Conservation (phyloP, 2,329 filamentous ascomycete species). For the Sclerotinia trifoliorum region DNA sequence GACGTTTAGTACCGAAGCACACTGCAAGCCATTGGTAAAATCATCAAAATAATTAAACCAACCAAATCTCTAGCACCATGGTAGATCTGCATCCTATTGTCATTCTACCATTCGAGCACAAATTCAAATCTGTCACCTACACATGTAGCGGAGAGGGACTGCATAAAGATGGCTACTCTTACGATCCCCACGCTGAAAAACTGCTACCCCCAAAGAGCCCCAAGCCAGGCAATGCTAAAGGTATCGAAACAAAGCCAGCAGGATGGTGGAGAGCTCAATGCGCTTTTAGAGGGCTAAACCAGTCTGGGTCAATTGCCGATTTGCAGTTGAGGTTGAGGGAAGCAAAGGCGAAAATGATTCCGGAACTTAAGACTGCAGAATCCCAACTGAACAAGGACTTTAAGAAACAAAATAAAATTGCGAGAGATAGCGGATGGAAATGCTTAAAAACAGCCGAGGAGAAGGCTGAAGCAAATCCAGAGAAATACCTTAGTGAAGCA, state of each 20-base stretch:
- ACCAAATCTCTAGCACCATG: constrained; percentile 20
- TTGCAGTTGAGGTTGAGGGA: constrained; percentile 27
- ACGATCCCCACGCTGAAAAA: constrained; percentile 27
- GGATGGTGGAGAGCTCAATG: constrained; percentile 32
- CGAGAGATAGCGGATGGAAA: constrained; percentile 22
- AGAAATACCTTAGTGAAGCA: constrained; percentile 23
- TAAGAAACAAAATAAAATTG: constrained; percentile 23
- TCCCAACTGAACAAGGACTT: constrained; percentile 28
- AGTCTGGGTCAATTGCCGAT: constrained; percentile 26
- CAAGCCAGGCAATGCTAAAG: constrained; percentile 22
- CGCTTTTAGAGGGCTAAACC: constrained; percentile 27
- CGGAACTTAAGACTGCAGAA: constrained; percentile 26
- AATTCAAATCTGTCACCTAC: constrained; percentile 27
- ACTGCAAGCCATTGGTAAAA: not conserved
- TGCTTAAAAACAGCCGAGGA: constrained; percentile 24
- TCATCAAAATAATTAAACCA: not conserved
- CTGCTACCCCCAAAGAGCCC: constrained; percentile 26
- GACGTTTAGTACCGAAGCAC: not conserved
- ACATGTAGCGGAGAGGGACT: constrained; percentile 29
- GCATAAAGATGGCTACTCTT: constrained; percentile 27
- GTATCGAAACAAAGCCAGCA: constrained; percentile 26
- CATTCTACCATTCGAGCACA: constrained; percentile 25
- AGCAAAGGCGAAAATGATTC: constrained; percentile 28
- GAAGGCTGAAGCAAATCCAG: constrained; percentile 25
- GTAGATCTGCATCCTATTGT: constrained; percentile 27